Base-by-base conservation (phyloP, 148 eudicot species). In the Vaccinium macrocarpon region DNA sequence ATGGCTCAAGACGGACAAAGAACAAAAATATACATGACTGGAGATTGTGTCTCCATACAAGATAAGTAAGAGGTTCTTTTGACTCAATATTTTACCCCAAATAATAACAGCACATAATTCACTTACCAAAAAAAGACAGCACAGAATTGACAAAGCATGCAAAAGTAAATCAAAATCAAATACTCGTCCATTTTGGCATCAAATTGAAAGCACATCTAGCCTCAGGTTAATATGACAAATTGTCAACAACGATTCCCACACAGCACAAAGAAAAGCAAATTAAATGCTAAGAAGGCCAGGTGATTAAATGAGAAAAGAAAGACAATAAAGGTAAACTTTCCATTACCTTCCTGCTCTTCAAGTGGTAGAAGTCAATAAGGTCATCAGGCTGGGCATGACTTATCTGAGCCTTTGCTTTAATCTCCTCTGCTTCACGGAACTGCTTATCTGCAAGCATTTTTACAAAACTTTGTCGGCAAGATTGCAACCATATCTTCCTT, bases 401-500 rank as follows among this genome's bases (percentile, higher is more conserved):
- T 87, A 92, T 84, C 91, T 93, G 95, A 83, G 98, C 98, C 91
- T 93, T 93, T 1, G 95, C 97, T 90, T 91, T 96, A 80, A 92
- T 90, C 87, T 96, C 99, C 85, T 96, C 98, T 68, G 95, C 92
- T 89, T 96, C 99, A 80, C 91, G 94, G 82, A 90, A 90, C 86
- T 96, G 98, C 88, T 96, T 96, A 84, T 96, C 98, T 32, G 95
- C 92, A 87, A 96, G 98, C 99, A 96, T 94, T 81, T 92, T 90
- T 46, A 93, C 95, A 82, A 96, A 96, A 86, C 97, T 96, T 88
- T 94, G 92, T 79, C 95, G 91, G 87, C 99, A 94, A 51, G 95
- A 93, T 87, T 91, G 91, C 85, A 94, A 90, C 99, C 99, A 96
- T 81, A 96, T 92, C 87, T 96, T 94, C 86, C 97, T 91, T 23